Conservation (phyloP, 176 grass and related monocot species). For the Aechmea fasciata region DNA sequence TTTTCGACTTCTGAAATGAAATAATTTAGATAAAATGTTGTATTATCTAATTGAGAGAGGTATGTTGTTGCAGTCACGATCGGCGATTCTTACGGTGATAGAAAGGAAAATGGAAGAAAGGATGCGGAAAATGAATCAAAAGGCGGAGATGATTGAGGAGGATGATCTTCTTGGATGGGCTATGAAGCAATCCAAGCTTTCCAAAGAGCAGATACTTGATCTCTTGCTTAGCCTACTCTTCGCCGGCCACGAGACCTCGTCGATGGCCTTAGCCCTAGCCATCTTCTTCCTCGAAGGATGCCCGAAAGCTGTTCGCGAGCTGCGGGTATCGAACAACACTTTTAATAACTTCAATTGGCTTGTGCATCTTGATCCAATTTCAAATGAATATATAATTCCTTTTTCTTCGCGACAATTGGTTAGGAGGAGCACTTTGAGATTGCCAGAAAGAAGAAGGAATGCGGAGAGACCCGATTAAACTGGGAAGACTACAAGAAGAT, state of each 20-base stretch:
- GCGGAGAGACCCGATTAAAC: slow-evolving; percentile 44
- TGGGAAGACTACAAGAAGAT: slow-evolving; percentile 99
- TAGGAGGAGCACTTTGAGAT: slow-evolving; percentile 83
- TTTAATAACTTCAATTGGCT: neutral
- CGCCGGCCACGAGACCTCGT: slow-evolving; percentile 88
- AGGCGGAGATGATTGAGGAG: slow-evolving; percentile 32
- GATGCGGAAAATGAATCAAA: slow-evolving; percentile 27
- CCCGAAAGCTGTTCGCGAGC: slow-evolving; percentile 52
- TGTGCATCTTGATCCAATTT: neutral
- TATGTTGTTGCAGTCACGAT: slow-evolving; percentile 37
- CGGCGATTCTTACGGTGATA: slow-evolving; percentile 75
- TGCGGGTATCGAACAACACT: slow-evolving; percentile 30
- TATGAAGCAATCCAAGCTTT: slow-evolving; percentile 54
- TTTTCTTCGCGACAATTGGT: neutral
- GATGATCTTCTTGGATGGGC: slow-evolving; percentile 90
- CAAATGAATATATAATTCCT: no score
- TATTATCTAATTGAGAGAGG: no score
- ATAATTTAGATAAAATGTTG: no score
- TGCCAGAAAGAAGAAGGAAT: slow-evolving; percentile 37
- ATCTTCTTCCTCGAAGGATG: slow-evolving; percentile 88
- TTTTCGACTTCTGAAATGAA: no score
- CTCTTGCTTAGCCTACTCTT: slow-evolving; percentile 89
- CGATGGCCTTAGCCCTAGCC: slow-evolving; percentile 68
- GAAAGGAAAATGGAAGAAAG: slow-evolving; percentile 78
- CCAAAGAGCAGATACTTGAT: slow-evolving; percentile 81